Base-by-base conservation (phyloP, 441 rosid species). In the Populus hybrid region DNA sequence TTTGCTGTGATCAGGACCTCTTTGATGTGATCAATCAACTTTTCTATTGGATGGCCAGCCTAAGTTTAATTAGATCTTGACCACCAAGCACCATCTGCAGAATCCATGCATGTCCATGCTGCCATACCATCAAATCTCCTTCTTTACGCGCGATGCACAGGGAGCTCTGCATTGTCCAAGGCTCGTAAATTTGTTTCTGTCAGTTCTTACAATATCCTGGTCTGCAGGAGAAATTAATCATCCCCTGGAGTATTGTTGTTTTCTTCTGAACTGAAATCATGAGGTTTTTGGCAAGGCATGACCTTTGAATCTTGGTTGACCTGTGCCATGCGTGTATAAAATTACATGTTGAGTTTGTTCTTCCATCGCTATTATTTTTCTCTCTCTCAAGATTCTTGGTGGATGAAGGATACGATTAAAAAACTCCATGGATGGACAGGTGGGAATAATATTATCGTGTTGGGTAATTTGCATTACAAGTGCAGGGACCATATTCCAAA, bases 401-500 rank as follows among this genome's bases (percentile, higher is more conserved):
- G 12, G 72, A 78, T 40, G 76, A 76, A 30, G 70, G 26, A 36
- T 38, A 42, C n/a, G 73, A 82, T 50, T 78, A 32, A 24, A 74
- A 80, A 81, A 81, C 71, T 83, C 76, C 32, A n/a, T 79, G 68
- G 69, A 40, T 42, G 68, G 70, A 83, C 57, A 72, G 68, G 81
- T 75, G 78, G 77, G 77, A 78, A 69, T 40, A 50, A 70, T 80
- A 64, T 79, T 79, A 66, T 80, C 54, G 28, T 76, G 79, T 35
- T 75, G 80, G 78, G 83, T 70, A 71, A 80, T 82, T 87, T 67
- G 73, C 80, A 82, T 65, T 67, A 18, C 73, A n/a, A 75, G 77
- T 38, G 78, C 57, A 65, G 79, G 83, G 84, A 72, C 78, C 85
- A 74, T 76, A 77, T 79, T 79, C 79, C 69, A 57, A 75, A 79